A percentile compares a stretch with the other conserved stretches of the same genome.
Conservation (phyloP, 352 stramenopile genomes). For the Aphanomyces invadans region DNA sequence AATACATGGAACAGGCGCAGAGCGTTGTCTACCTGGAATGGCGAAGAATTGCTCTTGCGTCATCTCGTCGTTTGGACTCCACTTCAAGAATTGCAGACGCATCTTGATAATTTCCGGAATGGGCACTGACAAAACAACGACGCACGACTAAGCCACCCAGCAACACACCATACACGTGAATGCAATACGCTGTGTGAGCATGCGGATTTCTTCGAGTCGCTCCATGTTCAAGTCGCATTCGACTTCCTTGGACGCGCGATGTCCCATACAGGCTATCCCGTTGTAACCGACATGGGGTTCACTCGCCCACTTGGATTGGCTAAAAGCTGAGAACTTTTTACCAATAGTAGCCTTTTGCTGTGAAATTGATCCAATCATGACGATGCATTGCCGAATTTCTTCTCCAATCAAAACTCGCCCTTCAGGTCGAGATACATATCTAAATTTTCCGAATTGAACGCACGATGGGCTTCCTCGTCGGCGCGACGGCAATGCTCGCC, state of each 20-base stretch:
- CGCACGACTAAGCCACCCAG: not conserved
- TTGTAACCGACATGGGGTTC: no score
- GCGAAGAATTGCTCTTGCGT: conserved; percentile 20
- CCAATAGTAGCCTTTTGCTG: no score
- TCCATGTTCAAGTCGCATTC: conserved; percentile 12
- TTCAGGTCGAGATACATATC: not conserved
- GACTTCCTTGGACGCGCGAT: conserved; percentile 7
- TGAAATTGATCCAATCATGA: no score
- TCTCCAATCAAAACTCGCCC: not conserved
- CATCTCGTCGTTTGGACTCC: conserved; percentile 11
- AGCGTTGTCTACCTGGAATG: conserved; percentile 8
- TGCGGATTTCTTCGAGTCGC: conserved; percentile 20
- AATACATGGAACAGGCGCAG: not conserved
- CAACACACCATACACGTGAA: not conserved
- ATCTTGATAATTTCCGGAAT: conserved; percentile 11
- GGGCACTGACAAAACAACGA: conserved; percentile 1
- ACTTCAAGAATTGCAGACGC: not conserved
- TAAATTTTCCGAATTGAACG: not conserved
- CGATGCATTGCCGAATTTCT: no score
- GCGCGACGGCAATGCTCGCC: not conserved
- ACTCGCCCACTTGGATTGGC: no score
- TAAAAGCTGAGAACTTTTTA: no score
- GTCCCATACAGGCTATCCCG: no score
- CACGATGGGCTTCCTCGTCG: not conserved
- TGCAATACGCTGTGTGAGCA: conserved; percentile 16